Evolutionary conservation across 768 basidiomycete species (phyloP).

Genomic region (Phylloporus arenicola): DNA sequence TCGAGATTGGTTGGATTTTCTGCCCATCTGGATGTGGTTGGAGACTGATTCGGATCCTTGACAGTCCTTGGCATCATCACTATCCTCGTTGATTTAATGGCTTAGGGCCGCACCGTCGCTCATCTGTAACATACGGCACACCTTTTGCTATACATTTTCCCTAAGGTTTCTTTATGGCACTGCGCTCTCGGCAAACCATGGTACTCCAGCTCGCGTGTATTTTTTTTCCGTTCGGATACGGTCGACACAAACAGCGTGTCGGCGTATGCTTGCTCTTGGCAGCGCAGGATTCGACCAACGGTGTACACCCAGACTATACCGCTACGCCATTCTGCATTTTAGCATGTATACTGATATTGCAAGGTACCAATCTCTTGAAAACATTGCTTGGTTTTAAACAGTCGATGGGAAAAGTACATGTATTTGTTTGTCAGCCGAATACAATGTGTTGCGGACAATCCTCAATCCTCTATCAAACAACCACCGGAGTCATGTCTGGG

Average conservation of each 20-base stretch:
- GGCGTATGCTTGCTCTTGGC: not conserved
- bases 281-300: not conserved
- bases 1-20: constrained; percentile 65
- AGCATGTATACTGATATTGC: not conserved
- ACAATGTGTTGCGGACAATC: not conserved
- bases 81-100: constrained; percentile 79
- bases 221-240: not conserved
- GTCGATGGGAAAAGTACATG: not conserved
- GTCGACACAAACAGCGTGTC: not conserved
- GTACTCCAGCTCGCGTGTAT: not conserved
- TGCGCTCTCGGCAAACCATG: not conserved
- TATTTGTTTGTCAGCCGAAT: not conserved
- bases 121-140: constrained; percentile 9
- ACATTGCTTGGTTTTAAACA: constrained; percentile 6
- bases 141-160: constrained; percentile 1
- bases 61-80: constrained; percentile 85
- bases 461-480: too few relatives aligned
- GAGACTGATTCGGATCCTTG: constrained; percentile 2
- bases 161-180: not conserved
- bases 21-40: not conserved
- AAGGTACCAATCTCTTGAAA: not conserved
- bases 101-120: constrained; percentile 24
- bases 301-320: constrained; percentile 1
- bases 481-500: too few relatives aligned
- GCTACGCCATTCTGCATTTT: not conserved